Evolutionary conservation across 495 filamentous ascomycete genomes (phyloP), one percentile per base, ranked within the genome.

Genomic region (Aspergillus sclerotioniger): DNA sequence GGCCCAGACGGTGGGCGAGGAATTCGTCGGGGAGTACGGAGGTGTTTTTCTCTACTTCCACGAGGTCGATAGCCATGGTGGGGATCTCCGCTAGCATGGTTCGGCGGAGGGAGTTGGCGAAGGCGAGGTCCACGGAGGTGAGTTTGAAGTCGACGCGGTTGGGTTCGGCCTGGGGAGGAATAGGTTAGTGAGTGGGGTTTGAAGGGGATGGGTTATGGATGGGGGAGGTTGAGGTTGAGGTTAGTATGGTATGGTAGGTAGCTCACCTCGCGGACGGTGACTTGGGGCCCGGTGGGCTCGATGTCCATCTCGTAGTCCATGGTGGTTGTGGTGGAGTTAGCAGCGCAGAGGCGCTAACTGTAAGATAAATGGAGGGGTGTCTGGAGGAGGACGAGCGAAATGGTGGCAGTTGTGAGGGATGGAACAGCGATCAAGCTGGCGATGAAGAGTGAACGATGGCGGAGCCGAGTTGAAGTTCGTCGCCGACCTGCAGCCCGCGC

Each of bases 21-120:
- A 98, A 96, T 71, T 98, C 94, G 72, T 98, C 94, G 39, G 94
- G 87, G 8, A 98, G 84, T 3, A 97, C 91, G 47, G 91, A 93
- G 58, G 91, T 96, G 80, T 98, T 98, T 59, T 78, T 83, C 70
- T 94, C 87, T 59, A 98, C 85, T 75, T 97, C 91, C 49, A 98
- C 92, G 3, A 96, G 82, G 68, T 98, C 93, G 75, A 97, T 92
- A 48, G 93, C 92, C 68, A 98, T 84, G 25, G 91, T 98, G 19
- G 93, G 94, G 51, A 98, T 87, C 76, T 98, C 94, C 71, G 90
- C 90, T 59, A 97, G 87, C 76, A 98, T 91, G 52, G 87, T 82
- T 63, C 94, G 91, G 61, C 94, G 92, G 37, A 98, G 82, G 46
- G 91, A 90, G 81, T 98, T 98, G 61, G 95, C 95, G 65, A 98